Evolutionary conservation across 2,329 filamentous ascomycete genomes (phyloP).

Genomic region (Diaporthe aspalathi): DNA sequence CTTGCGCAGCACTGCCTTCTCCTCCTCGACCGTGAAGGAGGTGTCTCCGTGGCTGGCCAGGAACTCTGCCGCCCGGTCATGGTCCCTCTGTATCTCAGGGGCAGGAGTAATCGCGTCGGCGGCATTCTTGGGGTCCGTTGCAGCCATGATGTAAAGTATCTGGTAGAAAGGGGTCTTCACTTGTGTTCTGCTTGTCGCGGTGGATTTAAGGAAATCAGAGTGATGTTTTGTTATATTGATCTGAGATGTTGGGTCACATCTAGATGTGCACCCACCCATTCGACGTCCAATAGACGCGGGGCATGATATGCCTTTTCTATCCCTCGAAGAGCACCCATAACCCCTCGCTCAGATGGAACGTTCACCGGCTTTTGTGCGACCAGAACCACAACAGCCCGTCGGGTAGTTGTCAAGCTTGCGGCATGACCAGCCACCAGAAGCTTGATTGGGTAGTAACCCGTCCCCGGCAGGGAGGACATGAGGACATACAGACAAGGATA

Average conservation of each 20-base stretch:
- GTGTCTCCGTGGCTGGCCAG: slow-evolving; percentile 53
- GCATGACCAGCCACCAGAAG: slow-evolving; percentile 20
- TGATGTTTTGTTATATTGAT: slow-evolving; percentile 13
- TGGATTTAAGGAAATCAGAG: background rate
- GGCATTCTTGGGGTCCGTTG: slow-evolving; percentile 11
- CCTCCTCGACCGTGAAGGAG: slow-evolving; percentile 61
- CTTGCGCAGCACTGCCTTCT: slow-evolving; percentile 56
- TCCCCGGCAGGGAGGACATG: background rate
- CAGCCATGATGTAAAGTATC: background rate
- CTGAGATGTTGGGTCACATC: background rate
- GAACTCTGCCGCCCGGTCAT: slow-evolving; percentile 56
- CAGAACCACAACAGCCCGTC: background rate
- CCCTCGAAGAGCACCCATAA: background rate
- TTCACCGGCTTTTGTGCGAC: background rate
- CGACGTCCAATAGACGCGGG: background rate
- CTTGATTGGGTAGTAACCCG: slow-evolving; percentile 24
- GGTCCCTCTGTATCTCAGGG: slow-evolving; percentile 46
- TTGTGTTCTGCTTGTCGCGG: background rate
- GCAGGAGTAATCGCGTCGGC: slow-evolving; percentile 44
- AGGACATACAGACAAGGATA: background rate
- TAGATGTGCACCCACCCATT: too few relatives aligned
- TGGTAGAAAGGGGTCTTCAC: background rate
- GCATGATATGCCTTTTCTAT: slow-evolving; percentile 5
- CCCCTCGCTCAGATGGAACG: slow-evolving; percentile 17
- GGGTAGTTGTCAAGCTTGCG: background rate